A percentile compares a stretch with the other conserved stretches of the same genome.
Conservation (phyloP, 1,139 yeast genomes). For the Kodamaea ohmeri region DNA sequence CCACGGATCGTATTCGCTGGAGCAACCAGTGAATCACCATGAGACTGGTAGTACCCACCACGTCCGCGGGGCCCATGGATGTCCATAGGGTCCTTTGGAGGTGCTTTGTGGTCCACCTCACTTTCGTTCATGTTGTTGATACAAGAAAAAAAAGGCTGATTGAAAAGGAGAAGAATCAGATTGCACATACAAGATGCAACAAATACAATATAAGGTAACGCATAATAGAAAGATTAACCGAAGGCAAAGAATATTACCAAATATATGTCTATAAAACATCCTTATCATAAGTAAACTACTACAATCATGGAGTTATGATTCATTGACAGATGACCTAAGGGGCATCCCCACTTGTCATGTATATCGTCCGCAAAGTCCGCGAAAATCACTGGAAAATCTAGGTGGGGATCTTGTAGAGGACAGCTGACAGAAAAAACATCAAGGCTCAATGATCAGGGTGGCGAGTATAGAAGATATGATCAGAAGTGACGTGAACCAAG, state of each 20-base stretch:
- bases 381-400: no score
- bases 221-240: no score
- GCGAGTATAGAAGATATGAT: no score
- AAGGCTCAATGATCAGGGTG: no score
- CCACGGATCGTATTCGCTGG: background rate
- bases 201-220: no score
- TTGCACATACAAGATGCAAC: no score
- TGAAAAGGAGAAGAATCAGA: background rate
- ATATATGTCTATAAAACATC: no score
- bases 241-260: no score
- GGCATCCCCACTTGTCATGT: background rate
- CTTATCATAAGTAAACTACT: no score
- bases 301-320: no score
- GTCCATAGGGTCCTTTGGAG: conserved; percentile 1
- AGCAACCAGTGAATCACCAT: background rate
- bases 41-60: conserved; percentile 2
- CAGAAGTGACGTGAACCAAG: no score
- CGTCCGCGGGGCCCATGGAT: background rate
- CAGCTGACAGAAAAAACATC: background rate
- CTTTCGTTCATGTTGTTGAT: conserved; percentile 6
- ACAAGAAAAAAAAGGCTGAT: conserved; percentile 2
- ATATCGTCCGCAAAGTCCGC: background rate
- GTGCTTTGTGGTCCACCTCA: conserved; percentile 6
- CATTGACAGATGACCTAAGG: background rate
- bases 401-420: no score